Percentiles rank a stretch among this genome's conserved stretches.
These are phyloP conservation scores for Alternaria brassicicola DNA, from an alignment of 2,329 filamentous ascomycete genomes.

Conservation along the genomic window DNA sequence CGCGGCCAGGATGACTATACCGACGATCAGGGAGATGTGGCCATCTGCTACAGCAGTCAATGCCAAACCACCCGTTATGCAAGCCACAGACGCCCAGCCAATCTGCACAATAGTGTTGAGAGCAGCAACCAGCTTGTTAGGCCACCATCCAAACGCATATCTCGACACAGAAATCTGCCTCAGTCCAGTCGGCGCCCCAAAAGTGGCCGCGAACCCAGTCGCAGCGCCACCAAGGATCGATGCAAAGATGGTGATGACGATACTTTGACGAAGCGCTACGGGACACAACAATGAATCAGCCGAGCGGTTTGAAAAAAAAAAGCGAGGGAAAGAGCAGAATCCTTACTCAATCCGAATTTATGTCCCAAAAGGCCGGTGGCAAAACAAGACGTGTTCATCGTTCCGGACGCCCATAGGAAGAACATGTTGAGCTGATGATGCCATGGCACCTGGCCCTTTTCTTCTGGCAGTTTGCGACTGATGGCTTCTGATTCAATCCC, in stretches of 20 bases:
- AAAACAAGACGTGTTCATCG: slow-evolving; percentile 51
- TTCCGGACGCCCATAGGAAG: slow-evolving; percentile 54
- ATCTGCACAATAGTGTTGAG: slow-evolving; percentile 57
- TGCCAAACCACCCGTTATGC: slow-evolving; percentile 52
- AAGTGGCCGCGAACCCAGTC: slow-evolving; percentile 51
- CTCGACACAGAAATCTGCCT: slow-evolving; percentile 54
- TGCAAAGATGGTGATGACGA: slow-evolving; percentile 50
- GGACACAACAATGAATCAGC: slow-evolving; percentile 1
- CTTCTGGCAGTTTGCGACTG: slow-evolving; percentile 32
- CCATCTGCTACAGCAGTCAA: slow-evolving; percentile 52
- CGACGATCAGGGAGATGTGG: slow-evolving; percentile 52
- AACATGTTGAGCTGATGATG: slow-evolving; percentile 45
- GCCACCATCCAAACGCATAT: slow-evolving; percentile 59
- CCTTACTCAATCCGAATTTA: slow-evolving; percentile 53
- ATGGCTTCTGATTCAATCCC: slow-evolving; percentile 36
- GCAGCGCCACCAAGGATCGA: slow-evolving; percentile 51
- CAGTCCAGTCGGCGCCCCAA: slow-evolving; percentile 51
- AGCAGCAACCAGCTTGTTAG: slow-evolving; percentile 55
- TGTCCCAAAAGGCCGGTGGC: slow-evolving; percentile 54
- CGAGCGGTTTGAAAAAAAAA: neutral
- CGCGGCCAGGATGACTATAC: slow-evolving; percentile 52
- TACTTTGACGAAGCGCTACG: slow-evolving; percentile 50
- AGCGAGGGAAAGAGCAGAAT: neutral
- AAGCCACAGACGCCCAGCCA: slow-evolving; percentile 52
- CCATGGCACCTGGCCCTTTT: slow-evolving; percentile 36